phyloP scores from a whole-genome alignment of 2,329 filamentous ascomycete species.

The Curvularia sp. region DNA sequence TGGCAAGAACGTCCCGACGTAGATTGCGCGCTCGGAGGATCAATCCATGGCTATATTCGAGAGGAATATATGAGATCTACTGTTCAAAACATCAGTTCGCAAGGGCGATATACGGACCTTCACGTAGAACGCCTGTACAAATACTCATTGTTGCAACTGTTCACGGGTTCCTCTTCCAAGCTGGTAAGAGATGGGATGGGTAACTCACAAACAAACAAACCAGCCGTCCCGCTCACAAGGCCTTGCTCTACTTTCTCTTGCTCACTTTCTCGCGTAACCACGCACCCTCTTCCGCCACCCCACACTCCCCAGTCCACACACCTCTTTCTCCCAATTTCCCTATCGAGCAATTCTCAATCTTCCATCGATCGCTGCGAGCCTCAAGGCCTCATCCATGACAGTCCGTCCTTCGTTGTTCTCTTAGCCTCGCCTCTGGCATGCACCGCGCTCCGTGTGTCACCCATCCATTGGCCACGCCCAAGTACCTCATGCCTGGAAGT shows the following conservation, averaged over 20 bases:
- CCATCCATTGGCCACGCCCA: slow-evolving; percentile 1
- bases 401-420: neutral
- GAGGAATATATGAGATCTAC: neutral
- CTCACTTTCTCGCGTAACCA: neutral
- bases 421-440: slow-evolving; percentile 6
- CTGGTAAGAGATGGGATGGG: too few species aligned
- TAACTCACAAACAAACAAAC: neutral
- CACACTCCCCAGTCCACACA: neutral
- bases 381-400: slow-evolving; percentile 30
- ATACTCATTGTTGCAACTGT: neutral
- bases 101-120: neutral
- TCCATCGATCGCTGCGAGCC: slow-evolving; percentile 25
- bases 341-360: slow-evolving; percentile 13
- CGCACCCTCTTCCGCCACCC: neutral
- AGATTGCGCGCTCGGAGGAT: neutral
- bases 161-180: neutral
- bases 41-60: too few species aligned
- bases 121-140: too few species aligned
- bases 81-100: neutral
- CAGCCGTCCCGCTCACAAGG: too few species aligned
- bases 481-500: neutral
- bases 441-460: slow-evolving; percentile 2
- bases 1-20: slow-evolving; percentile 15
- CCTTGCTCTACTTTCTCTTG: neutral
- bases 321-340: slow-evolving; percentile 9